These are phyloP conservation scores for Sporisorium scitamineum DNA, from an alignment of 1,284 basidiomycete genomes.

Conservation along the genomic window DNA sequence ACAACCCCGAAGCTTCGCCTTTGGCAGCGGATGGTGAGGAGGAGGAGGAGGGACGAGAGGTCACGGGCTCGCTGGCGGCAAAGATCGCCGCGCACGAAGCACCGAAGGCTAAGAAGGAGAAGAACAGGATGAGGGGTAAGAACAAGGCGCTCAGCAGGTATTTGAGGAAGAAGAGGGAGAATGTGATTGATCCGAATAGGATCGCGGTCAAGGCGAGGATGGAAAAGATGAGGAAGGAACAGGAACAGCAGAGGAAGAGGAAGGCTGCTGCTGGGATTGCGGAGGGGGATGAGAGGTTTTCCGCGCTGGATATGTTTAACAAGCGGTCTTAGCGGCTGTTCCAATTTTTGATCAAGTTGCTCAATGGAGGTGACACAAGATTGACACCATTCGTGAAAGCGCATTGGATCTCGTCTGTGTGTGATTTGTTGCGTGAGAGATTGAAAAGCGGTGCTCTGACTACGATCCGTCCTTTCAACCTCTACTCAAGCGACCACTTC, in stretches of 20 bases:
- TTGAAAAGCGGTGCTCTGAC: too few species aligned
- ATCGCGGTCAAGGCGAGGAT: conserved; percentile 52
- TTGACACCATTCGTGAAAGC: too few species aligned
- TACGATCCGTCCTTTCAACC: too few species aligned
- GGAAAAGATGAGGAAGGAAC: conserved; percentile 39
- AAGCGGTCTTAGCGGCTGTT: conserved; percentile 19
- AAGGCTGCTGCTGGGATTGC: conserved; percentile 33
- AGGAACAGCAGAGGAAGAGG: conserved; percentile 26
- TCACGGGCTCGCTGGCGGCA: conserved; percentile 25
- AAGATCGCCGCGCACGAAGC: conserved; percentile 29
- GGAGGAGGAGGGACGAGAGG: neutral
- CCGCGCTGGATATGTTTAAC: conserved; percentile 43
- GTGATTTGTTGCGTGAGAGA: too few species aligned
- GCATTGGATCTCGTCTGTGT: too few species aligned
- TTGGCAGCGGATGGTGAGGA: conserved; percentile 24
- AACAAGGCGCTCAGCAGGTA: conserved; percentile 64
- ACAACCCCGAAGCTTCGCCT: conserved; percentile 35
- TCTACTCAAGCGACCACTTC: conserved; percentile 78
- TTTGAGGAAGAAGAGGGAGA: conserved; percentile 63
- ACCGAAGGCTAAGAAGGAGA: conserved; percentile 48
- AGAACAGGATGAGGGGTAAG: conserved; percentile 62
- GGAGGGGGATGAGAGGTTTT: conserved; percentile 20
- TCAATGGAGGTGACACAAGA: too few species aligned
- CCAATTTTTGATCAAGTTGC: too few species aligned
- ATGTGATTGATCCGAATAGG: conserved; percentile 63